Base-by-base conservation (phyloP, 768 basidiomycete species). In the Leccinum subtestaceum region DNA sequence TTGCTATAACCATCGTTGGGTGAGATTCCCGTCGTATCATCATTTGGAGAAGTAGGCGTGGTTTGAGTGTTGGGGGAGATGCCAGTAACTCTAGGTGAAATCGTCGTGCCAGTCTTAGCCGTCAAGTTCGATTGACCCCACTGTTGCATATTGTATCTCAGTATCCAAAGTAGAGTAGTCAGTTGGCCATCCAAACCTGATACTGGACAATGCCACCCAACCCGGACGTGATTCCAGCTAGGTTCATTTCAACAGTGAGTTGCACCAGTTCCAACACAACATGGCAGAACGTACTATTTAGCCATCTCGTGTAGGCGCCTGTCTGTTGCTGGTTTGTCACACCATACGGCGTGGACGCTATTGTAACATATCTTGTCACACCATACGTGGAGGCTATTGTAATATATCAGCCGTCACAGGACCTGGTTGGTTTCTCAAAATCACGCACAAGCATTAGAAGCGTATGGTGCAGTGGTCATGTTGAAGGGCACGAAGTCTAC, bases 1-100 rank as follows among this genome's bases (percentile, higher is more conserved):
- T 53, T 75, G 38, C 77, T 75, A 65, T 88, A 88, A 68, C 87
- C 87, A 71, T 88, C 87, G 57, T 85, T 84, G 27, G 87, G 87
- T 3, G 85, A 84, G n/a, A 75, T 54, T 7, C 82, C 84, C 5
- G 80, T 80, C 19, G 71, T 70, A 45, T 71, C 70, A 15, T 65
- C 65, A 27, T 58, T 71, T 6, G 70, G 59, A 34, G 73, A 71
- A 25, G 67, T 62, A 7, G 70, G 63, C 1, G 77, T 81, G 7
- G 74, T 72, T 47, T 68, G 71, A 17, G 65, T 62, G 27, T 64
- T 61, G 0, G 76, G 66, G 8, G 69, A 69, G 29, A 70, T 67
- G 9, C 69, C 70, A 9, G 72, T 68, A 32, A 68, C 56, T 23
- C 52, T 63, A 25, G 72, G 60, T 27, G 73, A 70, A 52, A 87